Base-by-base conservation (phyloP, 2,329 filamentous ascomycete genomes). In the Zymoseptoria tritici region DNA sequence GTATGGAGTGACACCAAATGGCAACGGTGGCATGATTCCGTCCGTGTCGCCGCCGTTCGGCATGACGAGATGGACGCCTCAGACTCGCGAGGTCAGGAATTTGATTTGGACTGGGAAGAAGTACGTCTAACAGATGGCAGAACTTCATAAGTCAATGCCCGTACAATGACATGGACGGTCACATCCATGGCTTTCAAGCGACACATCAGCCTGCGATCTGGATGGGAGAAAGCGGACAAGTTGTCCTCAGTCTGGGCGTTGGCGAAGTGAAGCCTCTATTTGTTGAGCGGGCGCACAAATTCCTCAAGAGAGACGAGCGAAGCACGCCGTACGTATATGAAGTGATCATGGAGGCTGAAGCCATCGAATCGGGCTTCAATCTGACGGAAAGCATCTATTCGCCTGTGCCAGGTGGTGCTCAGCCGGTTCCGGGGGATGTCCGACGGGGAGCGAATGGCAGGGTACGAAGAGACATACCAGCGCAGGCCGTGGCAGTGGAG, bases 131-230 rank as follows among this genome's bases (percentile, higher is more conserved):
- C n/a, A n/a, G 16, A 2, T n/a, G 21, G 13, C 19, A 66, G 68
- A 81, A 81, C 62, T 80, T 75, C 68, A 81, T 80, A 56, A 78
- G 76, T 0, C 78, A 80, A 60, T 78, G 77, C 13, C 77, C 78
- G 0, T 80, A 80, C 65, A 72, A 76, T 22, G 75, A 79, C 56
- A 62, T 72, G 13, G 78, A 81, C 58, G 59, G 64, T 0, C 73
- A 74, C 22, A 73, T 80, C 8, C 79, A 80, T 60, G 78, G 79
- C 0, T 80, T 80, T 57, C 78, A 80, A 64, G 78, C 78, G 8
- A 80, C 78, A 0, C 78, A 80, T 58, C 78, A 80, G 62, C 79
- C 79, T 0, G 79, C 79, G 0, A 81, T 81, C n/a, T 80, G 79
- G 78, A 80, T 81, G 77, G 79, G 78, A 3, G 78, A 81, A 64